A percentile compares a stretch with the other conserved stretches of the same genome.
Conservation (phyloP, 2,329 filamentous ascomycete genomes). For the Cordyceps tenuipes region DNA sequence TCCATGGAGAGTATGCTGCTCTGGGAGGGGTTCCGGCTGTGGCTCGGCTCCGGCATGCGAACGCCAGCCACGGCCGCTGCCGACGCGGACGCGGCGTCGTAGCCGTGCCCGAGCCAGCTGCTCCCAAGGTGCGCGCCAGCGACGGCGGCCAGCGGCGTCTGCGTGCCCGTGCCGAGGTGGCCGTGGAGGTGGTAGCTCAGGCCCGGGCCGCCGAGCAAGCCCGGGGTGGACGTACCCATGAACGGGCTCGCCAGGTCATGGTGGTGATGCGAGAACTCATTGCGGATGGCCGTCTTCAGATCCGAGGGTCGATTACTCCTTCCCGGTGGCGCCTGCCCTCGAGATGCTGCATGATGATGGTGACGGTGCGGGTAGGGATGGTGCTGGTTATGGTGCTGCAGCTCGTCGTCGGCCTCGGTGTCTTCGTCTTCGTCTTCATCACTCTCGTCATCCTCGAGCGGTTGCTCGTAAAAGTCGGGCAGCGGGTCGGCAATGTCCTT, state of each 20-base stretch:
- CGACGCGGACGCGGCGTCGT: background rate
- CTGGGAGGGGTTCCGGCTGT: slow-evolving; percentile 37
- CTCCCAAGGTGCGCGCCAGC: slow-evolving; percentile 51
- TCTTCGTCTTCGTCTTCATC: slow-evolving; percentile 21
- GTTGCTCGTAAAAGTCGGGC: slow-evolving; percentile 90
- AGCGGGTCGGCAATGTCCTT: slow-evolving; percentile 96
- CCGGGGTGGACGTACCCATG: slow-evolving; percentile 51
- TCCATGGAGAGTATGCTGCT: slow-evolving; percentile 36
- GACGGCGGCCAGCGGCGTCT: slow-evolving; percentile 72
- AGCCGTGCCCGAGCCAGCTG: slow-evolving; percentile 25
- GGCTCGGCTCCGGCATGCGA: slow-evolving; percentile 21
- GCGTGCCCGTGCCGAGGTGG: slow-evolving; percentile 66
- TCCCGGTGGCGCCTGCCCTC: background rate
- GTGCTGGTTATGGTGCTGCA: background rate
- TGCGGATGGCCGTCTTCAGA: slow-evolving; percentile 26
- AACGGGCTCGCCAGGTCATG: slow-evolving; percentile 46
- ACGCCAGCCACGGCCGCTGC: background rate
- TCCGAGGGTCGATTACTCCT: slow-evolving; percentile 17
- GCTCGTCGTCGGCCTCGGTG: slow-evolving; percentile 8
- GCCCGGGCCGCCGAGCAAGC: slow-evolving; percentile 64
- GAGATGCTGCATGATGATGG: no score
- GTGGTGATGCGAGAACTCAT: slow-evolving; percentile 22
- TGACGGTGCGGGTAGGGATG: background rate
- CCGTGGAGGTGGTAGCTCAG: slow-evolving; percentile 81
- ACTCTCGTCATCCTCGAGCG: slow-evolving; percentile 46